Evolutionary conservation across 2,329 filamentous ascomycete genomes (phyloP).

Genomic region (Monilinia vaccinii-corymbosi): DNA sequence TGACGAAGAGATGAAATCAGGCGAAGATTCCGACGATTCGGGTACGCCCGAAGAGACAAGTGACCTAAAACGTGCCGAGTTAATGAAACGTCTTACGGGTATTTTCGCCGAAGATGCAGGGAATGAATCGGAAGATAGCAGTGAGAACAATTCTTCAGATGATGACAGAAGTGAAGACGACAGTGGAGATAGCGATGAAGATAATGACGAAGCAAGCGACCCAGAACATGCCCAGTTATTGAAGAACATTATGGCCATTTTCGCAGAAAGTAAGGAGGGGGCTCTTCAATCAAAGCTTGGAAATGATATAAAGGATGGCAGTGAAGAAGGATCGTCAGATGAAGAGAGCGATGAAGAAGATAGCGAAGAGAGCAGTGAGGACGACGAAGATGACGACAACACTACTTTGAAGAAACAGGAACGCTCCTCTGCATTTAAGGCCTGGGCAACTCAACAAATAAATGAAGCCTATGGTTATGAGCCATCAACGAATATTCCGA

Average conservation of each 20-base stretch:
- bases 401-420: conserved; percentile 31
- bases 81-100: conserved; percentile 1
- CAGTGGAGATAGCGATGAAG: background rate
- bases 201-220: background rate
- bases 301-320: conserved; percentile 20
- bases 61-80: background rate
- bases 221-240: background rate
- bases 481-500: conserved; percentile 33
- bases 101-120: background rate
- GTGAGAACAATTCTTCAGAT: background rate
- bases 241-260: background rate
- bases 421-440: conserved; percentile 68
- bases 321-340: conserved; percentile 13
- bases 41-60: conserved; percentile 17
- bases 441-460: conserved; percentile 80
- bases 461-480: conserved; percentile 70
- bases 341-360: conserved; percentile 12
- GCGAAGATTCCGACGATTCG: conserved; percentile 30
- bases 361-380: conserved; percentile 20
- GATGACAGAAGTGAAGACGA: background rate
- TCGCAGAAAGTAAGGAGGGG: background rate
- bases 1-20: conserved; percentile 28
- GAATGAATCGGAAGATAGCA: background rate
- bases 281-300: background rate
- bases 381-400: conserved; percentile 27